Conservation (phyloP, 1,139 yeast species). For the Yamadazyma buinensis region DNA sequence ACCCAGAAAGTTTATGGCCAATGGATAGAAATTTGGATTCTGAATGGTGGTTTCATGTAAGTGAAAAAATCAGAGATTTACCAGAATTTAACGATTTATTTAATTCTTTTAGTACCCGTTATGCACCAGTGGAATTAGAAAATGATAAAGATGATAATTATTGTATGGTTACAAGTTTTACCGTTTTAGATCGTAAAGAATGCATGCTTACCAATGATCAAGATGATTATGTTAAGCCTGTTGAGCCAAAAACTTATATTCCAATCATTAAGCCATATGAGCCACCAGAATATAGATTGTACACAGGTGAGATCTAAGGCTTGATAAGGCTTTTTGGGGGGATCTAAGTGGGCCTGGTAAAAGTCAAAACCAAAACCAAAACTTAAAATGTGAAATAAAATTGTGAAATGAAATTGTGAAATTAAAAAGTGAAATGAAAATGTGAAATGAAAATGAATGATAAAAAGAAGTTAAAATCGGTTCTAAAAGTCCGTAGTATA, state of each 20-base stretch:
- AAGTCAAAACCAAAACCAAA: no score
- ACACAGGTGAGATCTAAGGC: no score
- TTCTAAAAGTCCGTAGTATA: no score
- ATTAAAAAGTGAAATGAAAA: no score
- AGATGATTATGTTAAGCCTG: conserved; percentile 20
- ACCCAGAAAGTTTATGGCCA: conserved; percentile 26
- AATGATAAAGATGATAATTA: conserved; percentile 13
- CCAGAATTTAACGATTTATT: conserved; percentile 15
- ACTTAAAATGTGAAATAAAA: no score
- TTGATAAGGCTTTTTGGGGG: no score
- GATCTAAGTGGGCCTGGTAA: conserved; percentile 11
- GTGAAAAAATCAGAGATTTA: conserved; percentile 13
- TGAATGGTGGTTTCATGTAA: conserved; percentile 24
- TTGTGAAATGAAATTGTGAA: no score
- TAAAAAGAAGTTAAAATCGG: no score
- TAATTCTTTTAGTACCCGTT: conserved; percentile 12
- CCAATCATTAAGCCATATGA: conserved; percentile 16
- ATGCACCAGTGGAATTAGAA: conserved; percentile 11
- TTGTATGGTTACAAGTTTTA: conserved; percentile 23
- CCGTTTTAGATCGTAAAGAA: conserved; percentile 18
- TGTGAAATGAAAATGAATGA: no score
- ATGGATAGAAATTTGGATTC: conserved; percentile 21
- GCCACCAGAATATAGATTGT: conserved; percentile 15
- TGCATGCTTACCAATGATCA: conserved; percentile 26
- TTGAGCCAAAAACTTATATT: conserved; percentile 14